Conservation (phyloP, 805 yeast genomes). For the Saccharomycopsis sp. region DNA sequence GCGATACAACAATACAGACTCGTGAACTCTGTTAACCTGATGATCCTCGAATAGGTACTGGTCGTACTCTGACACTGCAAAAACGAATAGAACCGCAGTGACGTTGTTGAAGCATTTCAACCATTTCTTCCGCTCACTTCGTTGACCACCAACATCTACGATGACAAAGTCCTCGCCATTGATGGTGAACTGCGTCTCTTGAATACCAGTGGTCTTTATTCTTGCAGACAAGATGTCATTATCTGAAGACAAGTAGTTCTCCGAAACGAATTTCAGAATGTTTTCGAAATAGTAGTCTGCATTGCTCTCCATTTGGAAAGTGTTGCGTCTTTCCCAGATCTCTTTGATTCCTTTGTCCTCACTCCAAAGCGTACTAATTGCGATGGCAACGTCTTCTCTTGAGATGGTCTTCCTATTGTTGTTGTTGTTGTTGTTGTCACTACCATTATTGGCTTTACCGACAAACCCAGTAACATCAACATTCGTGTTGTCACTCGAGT, state of each 20-base stretch:
- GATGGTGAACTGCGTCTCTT: conserved; percentile 72
- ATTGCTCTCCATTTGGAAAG: conserved; percentile 78
- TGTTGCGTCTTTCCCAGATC: conserved; percentile 53
- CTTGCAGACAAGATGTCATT: conserved; percentile 84
- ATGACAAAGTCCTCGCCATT: conserved; percentile 61
- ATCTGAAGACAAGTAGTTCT: conserved; percentile 61
- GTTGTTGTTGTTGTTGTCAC: conserved; percentile 6
- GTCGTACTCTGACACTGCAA: conserved; percentile 88
- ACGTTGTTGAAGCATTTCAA: conserved; percentile 89
- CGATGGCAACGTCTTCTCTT: conserved; percentile 55
- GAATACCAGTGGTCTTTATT: conserved; percentile 91
- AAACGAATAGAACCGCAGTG: conserved; percentile 78
- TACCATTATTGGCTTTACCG: conserved; percentile 1
- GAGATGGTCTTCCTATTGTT: conserved; percentile 21
- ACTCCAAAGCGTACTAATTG: conserved; percentile 63
- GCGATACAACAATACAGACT: conserved; percentile 76
- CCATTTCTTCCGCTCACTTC: conserved; percentile 95
- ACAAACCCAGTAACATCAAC: conserved; percentile 9
- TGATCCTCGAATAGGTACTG: conserved; percentile 87
- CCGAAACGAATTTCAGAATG: conserved; percentile 54
- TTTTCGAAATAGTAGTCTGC: conserved; percentile 75
- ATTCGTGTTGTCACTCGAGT: neutral
- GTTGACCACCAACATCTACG: conserved; percentile 94
- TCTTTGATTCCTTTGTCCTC: conserved; percentile 56
- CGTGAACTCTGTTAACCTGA: conserved; percentile 82